Evolutionary conservation across 2,329 filamentous ascomycete species (phyloP).

Genomic region (Zarea fungicola): DNA sequence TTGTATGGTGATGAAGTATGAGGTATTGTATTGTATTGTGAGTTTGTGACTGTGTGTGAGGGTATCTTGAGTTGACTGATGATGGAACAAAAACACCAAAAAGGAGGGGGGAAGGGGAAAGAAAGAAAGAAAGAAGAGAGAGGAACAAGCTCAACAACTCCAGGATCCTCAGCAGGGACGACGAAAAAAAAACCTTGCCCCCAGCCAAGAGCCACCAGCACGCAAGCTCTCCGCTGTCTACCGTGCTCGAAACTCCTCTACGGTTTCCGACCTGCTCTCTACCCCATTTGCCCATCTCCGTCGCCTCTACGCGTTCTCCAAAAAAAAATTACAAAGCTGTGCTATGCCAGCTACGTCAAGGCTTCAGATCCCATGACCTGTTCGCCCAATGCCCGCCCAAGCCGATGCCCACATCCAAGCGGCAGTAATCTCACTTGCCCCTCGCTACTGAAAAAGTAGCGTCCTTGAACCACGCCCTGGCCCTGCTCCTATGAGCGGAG

Average conservation of each 20-base stretch:
- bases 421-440: no score
- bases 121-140: no score
- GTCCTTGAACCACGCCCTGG: neutral
- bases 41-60: neutral
- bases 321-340: no score
- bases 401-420: no score
- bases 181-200: neutral
- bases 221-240: neutral
- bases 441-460: no score
- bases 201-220: neutral
- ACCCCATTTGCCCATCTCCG: neutral
- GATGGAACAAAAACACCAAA: neutral
- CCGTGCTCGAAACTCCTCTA: no score
- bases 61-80: neutral
- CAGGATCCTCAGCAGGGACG: neutral
- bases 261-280: neutral
- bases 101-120: slow-evolving; percentile 4
- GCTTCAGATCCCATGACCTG: no score
- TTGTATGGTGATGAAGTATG: neutral
- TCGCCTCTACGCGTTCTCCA: slow-evolving; percentile 1
- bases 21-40: neutral
- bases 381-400: no score
- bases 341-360: no score
- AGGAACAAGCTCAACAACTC: no score
- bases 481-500: neutral